Conservation (phyloP, 176 grass and related monocot genomes). For the Triticum urartu region DNA sequence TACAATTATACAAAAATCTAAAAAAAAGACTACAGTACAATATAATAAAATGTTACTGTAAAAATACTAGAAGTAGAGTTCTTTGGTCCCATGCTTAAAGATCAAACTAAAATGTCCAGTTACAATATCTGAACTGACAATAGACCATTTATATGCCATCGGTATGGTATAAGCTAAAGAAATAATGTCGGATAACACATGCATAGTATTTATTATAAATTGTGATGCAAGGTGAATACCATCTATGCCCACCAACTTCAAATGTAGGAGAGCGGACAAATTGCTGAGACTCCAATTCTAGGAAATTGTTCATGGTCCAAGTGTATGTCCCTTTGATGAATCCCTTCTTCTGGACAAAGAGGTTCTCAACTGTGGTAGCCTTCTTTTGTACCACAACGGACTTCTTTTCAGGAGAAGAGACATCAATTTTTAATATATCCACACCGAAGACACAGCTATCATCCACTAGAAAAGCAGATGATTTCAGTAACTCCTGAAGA, state of each 20-base stretch:
- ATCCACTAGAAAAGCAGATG: slow-evolving; percentile 31
- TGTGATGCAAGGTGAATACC: background rate
- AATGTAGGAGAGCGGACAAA: slow-evolving; percentile 2
- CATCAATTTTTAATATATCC: slow-evolving; percentile 2
- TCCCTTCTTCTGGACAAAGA: background rate
- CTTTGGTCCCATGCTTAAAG: background rate
- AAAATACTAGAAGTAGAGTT: background rate
- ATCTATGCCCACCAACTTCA: slow-evolving; percentile 15
- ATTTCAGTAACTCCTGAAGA: slow-evolving; percentile 24
- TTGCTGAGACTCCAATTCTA: background rate
- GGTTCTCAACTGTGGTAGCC: no score
- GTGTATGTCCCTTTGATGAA: slow-evolving; percentile 30
- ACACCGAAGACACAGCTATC: slow-evolving; percentile 37
- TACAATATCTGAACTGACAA: no score
- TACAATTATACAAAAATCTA: no score
- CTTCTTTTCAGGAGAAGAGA: no score
- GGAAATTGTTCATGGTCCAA: slow-evolving; percentile 26
- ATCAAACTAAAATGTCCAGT: no score
- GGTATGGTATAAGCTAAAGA: no score
- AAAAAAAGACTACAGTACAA: no score
- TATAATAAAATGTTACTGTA: no score
- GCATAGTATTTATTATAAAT: background rate
- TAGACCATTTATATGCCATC: no score
- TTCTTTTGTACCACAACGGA: no score
- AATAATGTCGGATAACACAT: background rate